Evolutionary conservation across 768 basidiomycete genomes (phyloP).

Genomic region (Boletus sp.): DNA sequence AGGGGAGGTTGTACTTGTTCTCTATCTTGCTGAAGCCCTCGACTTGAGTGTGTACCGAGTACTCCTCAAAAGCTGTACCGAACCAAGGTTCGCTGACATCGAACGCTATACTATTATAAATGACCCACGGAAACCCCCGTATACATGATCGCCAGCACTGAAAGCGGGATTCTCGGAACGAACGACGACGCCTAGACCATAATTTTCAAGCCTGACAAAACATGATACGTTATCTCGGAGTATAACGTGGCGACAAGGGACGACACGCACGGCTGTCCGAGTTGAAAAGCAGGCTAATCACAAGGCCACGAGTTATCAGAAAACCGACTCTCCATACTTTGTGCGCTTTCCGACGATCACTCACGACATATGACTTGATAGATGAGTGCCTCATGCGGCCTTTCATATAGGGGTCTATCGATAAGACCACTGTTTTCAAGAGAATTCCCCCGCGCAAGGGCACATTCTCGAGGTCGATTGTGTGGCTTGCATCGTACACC

Average conservation of each 20-base stretch:
- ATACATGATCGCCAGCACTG: constrained; percentile 3
- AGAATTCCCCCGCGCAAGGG: constrained; percentile 46
- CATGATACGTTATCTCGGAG: background rate
- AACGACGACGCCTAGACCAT: constrained; percentile 37
- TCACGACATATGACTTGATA: constrained; percentile 11
- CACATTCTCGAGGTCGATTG: constrained; percentile 48
- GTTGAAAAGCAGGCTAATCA: constrained; percentile 6
- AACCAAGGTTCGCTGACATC: constrained; percentile 41
- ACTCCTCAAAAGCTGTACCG: constrained; percentile 27
- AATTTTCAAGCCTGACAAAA: constrained; percentile 22
- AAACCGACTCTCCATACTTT: background rate
- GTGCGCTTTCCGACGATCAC: background rate
- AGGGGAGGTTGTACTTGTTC: constrained; percentile 29
- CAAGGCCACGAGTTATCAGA: background rate
- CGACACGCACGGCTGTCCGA: constrained; percentile 16
- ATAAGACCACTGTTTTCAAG: constrained; percentile 46
- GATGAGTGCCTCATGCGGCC: constrained; percentile 36
- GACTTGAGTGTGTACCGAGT: background rate
- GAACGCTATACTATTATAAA: constrained; percentile 34
- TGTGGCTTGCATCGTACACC: constrained; percentile 42
- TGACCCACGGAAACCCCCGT: constrained; percentile 30
- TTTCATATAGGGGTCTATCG: constrained; percentile 47
- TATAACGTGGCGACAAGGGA: background rate
- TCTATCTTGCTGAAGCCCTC: constrained; percentile 12
- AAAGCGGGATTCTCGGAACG: constrained; percentile 11